A percentile compares a stretch with the other conserved stretches of the same genome.
Evolutionary conservation across 257 asterid species (phyloP).

Genomic region (Fraxinus cuspidata): DNA sequence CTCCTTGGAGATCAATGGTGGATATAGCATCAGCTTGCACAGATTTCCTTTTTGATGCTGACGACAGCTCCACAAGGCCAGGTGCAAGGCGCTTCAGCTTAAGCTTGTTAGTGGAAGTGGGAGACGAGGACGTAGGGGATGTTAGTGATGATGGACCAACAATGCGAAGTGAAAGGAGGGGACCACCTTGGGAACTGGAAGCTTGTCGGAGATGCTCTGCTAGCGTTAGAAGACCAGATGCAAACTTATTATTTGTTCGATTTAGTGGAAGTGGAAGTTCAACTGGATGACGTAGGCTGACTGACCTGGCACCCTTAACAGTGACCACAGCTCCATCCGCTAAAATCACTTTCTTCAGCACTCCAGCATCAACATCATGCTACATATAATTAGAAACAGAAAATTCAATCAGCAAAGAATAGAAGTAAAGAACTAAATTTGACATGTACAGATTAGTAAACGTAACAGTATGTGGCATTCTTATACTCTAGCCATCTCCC

Average conservation of each 20-base stretch:
- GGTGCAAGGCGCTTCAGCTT: constrained; percentile 96
- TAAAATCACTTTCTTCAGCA: constrained; percentile 76
- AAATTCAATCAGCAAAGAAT: constrained; percentile 14
- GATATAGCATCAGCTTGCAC: constrained; percentile 34
- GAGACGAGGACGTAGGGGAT: constrained; percentile 67
- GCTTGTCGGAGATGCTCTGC: constrained; percentile 77
- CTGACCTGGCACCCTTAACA: constrained; percentile 94
- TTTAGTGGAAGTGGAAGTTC: constrained; percentile 89
- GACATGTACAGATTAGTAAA: background rate
- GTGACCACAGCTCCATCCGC: constrained; percentile 96
- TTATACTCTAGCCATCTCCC: background rate
- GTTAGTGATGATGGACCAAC: constrained; percentile 91
- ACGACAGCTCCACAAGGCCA: constrained; percentile 88
- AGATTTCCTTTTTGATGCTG: constrained; percentile 63
- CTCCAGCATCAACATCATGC: constrained; percentile 83
- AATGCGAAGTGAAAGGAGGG: constrained; percentile 79
- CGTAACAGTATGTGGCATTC: background rate
- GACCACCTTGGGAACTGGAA: constrained; percentile 43
- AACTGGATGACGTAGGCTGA: constrained; percentile 82
- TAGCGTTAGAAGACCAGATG: constrained; percentile 73
- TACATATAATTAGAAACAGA: constrained; percentile 24
- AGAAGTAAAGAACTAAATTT: background rate
- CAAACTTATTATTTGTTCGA: constrained; percentile 53
- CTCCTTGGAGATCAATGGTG: constrained; percentile 65
- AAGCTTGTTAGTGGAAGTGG: constrained; percentile 58